Conservation (phyloP, 2,329 filamentous ascomycete species). For the Aspergillus sp. region DNA sequence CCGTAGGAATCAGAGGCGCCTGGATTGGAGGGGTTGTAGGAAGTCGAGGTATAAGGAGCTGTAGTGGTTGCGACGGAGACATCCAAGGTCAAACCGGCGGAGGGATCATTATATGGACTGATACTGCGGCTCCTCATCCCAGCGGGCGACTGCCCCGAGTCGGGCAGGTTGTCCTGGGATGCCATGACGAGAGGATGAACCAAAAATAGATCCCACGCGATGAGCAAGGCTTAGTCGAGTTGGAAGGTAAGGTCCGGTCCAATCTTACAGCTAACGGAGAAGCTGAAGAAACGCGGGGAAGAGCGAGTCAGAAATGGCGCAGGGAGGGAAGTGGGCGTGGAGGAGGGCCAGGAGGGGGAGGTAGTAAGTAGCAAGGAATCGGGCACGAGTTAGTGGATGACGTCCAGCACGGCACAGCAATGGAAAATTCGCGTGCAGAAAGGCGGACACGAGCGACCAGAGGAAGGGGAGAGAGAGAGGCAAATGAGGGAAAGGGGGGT, state of each 20-base stretch:
- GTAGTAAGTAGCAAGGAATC: background rate
- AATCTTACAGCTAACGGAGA: conserved; percentile 10
- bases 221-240: conserved; percentile 16
- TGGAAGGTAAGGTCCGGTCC: conserved; percentile 14
- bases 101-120: conserved; percentile 44
- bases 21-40: conserved; percentile 27
- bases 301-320: conserved; percentile 11
- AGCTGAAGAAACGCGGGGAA: conserved; percentile 12
- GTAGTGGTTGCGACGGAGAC: conserved; percentile 36
- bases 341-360: background rate
- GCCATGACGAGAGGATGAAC: conserved; percentile 29
- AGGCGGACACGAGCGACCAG: background rate
- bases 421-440: conserved; percentile 16
- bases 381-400: background rate
- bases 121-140: conserved; percentile 43
- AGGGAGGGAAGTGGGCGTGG: conserved; percentile 15
- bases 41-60: conserved; percentile 35
- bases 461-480: background rate
- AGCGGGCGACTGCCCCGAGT: conserved; percentile 40
- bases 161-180: conserved; percentile 35
- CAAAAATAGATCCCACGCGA: conserved; percentile 27
- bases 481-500: background rate
- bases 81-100: conserved; percentile 37
- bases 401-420: conserved; percentile 1
- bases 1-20: conserved; percentile 37